phyloP scores from a whole-genome alignment of 768 basidiomycete genomes.

The Amanita rimosa region DNA sequence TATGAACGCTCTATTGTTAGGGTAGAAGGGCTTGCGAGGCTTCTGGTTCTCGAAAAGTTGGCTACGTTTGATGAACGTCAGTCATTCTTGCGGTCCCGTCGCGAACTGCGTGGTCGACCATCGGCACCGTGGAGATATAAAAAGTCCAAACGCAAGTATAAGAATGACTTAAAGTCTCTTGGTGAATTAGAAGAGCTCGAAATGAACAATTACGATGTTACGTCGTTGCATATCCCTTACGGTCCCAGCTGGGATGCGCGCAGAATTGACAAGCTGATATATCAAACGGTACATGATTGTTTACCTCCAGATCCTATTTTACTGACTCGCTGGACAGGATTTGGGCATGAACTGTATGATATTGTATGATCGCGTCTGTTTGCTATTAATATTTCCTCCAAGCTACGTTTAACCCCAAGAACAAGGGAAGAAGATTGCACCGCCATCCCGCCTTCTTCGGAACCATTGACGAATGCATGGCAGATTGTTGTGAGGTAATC shows the following conservation, averaged over 20 bases:
- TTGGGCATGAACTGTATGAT: slow-evolving; percentile 6
- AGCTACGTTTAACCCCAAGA: slow-evolving; percentile 9
- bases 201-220: slow-evolving; percentile 47
- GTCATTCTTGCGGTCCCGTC: slow-evolving; percentile 34
- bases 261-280: slow-evolving; percentile 44
- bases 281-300: slow-evolving; percentile 33
- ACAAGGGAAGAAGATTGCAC: slow-evolving; percentile 5
- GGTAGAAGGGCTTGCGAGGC: slow-evolving; percentile 48
- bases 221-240: slow-evolving; percentile 46
- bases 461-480: slow-evolving; percentile 19
- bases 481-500: slow-evolving; percentile 50
- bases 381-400: not conserved
- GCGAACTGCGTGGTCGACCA: slow-evolving; percentile 40
- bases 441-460: slow-evolving; percentile 6
- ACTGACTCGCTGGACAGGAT: not conserved
- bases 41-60: slow-evolving; percentile 53
- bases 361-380: not conserved
- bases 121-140: slow-evolving; percentile 15
- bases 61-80: slow-evolving; percentile 29
- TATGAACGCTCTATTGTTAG: slow-evolving; percentile 47
- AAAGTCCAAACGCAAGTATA: slow-evolving; percentile 29
- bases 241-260: slow-evolving; percentile 48
- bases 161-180: slow-evolving; percentile 44
- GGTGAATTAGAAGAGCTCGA: slow-evolving; percentile 30
- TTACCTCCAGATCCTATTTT: not conserved